Base-by-base conservation (phyloP, 164 flowering plant genomes). In the Stephania cephalantha region DNA sequence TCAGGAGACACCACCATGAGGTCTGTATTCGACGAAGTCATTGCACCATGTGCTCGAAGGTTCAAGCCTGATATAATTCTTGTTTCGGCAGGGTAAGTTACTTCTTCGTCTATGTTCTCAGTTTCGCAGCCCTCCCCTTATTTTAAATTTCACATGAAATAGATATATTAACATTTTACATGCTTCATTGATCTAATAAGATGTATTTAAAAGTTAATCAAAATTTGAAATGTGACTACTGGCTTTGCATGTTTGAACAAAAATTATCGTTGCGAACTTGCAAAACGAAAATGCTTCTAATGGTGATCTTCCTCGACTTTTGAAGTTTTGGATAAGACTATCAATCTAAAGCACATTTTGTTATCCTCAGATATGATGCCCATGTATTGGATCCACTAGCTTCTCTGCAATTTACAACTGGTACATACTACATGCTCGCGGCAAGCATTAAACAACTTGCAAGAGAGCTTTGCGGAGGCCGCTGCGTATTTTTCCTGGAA, bases 381-480 rank as follows among this genome's bases (percentile, higher is more conserved):
- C 99, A 93, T 81, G 97, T 92, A 52, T 80, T 95, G 88, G 99
- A 93, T 84, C 97, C 97, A 31, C 83, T 95, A 55, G 99, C 95
- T n/a, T 82, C 83, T 65, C 85, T 95, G 72, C 99, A 95, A 76
- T 91, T 87, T 69, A 91, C 97, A 31, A 95, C 96, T 1, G 88
- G 85, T 31, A 95, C 99, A 67, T 93, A 91, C 84, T 90, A 92
- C 89, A 85, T 84, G 90, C 92, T 95, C 35, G 94, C 99, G n/a
- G 84, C 90, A 13, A 83, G 82, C 79, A 95, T 95, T 68, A 86
- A 86, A 76, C 95, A 87, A 78, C 88, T 93, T 0, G 94, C 99
- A 5, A 86, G 80, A 77, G 93, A 93, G 48, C 81, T 93, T 44
- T 95, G 97, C 74, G 86, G 88, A 0, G 99, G 99, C 10, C 95